A percentile compares a stretch with the other conserved stretches of the same genome.
Conservation (phyloP, 2,329 filamentous ascomycete species). For the Penicillium nordicum region DNA sequence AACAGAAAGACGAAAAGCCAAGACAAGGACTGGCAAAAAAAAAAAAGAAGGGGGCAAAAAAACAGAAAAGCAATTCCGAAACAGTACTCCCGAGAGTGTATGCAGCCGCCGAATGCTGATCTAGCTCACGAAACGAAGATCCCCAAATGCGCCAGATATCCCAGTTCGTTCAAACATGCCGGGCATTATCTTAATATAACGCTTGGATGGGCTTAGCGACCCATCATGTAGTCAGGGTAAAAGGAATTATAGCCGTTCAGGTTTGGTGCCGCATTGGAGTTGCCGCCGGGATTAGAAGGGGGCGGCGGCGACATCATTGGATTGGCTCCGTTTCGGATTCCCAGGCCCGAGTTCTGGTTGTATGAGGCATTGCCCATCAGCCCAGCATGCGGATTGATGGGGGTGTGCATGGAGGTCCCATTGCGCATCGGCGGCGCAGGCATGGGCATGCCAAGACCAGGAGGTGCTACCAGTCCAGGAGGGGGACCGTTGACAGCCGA, state of each 20-base stretch:
- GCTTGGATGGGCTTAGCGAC: constrained; percentile 35
- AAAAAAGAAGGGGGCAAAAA: constrained; percentile 14
- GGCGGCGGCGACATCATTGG: constrained; percentile 32
- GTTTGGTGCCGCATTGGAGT: constrained; percentile 29
- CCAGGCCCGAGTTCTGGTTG: constrained; percentile 37
- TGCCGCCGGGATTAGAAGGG: constrained; percentile 28
- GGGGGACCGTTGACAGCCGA: constrained; percentile 71
- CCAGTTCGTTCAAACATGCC: constrained; percentile 43
- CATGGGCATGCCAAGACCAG: constrained; percentile 57
- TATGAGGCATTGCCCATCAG: constrained; percentile 33
- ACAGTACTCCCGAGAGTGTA: constrained; percentile 36
- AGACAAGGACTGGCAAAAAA: constrained; percentile 18
- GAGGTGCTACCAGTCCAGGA: constrained; percentile 73
- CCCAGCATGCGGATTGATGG: constrained; percentile 28
- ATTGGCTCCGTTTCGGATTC: constrained; percentile 37
- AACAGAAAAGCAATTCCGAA: constrained; percentile 28
- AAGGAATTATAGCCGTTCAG: constrained; percentile 37
- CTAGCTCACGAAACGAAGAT: constrained; percentile 39
- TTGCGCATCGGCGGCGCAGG: constrained; percentile 25
- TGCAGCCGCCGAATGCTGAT: constrained; percentile 42
- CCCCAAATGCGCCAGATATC: constrained; percentile 41
- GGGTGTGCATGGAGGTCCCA: constrained; percentile 31
- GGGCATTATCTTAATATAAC: constrained; percentile 38
- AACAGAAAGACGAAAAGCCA: constrained; percentile 21
- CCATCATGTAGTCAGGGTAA: constrained; percentile 50